A percentile compares a stretch with the other conserved stretches of the same genome.
Evolutionary conservation across 2,329 filamentous ascomycete species (phyloP).

Genomic region (Cladobotryum protrusum): DNA sequence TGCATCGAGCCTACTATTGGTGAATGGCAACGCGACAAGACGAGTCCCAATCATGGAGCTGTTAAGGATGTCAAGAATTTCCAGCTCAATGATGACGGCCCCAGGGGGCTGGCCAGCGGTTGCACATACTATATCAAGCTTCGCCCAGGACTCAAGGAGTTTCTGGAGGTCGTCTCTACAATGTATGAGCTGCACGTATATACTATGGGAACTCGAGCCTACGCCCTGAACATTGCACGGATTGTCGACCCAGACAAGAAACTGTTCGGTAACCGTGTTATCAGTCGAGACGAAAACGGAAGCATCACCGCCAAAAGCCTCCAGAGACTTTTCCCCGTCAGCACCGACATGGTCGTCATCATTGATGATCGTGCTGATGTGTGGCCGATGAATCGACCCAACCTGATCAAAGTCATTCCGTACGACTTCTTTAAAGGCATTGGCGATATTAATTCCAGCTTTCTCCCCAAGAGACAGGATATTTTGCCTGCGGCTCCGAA

Average conservation of each 20-base stretch:
- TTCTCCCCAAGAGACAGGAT: constrained; percentile 72
- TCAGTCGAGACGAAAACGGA: constrained; percentile 95
- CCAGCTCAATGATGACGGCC: constrained; percentile 80
- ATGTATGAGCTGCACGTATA: constrained; percentile 96
- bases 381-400: constrained; percentile 83
- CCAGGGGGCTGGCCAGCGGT: constrained; percentile 59
- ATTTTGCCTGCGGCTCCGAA: constrained; percentile 32
- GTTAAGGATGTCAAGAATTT: constrained; percentile 86
- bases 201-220: constrained; percentile 98
- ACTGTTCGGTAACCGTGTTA: constrained; percentile 88
- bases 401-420: constrained; percentile 88
- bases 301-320: constrained; percentile 87
- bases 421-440: constrained; percentile 99
- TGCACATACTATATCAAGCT: constrained; percentile 99
- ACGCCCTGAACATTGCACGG: constrained; percentile 83
- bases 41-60: constrained; percentile 84
- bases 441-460: constrained; percentile 97
- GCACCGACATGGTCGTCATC: constrained; percentile 98
- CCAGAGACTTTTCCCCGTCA: constrained; percentile 86
- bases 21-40: constrained; percentile 86
- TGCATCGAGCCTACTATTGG: constrained; percentile 94
- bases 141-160: constrained; percentile 76
- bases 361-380: constrained; percentile 97
- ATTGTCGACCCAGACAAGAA: constrained; percentile 87
- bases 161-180: constrained; percentile 69